Percentiles rank a stretch among this genome's conserved stretches.
These are phyloP conservation scores for Solanum gracilifrons DNA, from an alignment of 257 asterid genomes.

Conservation along the genomic window DNA sequence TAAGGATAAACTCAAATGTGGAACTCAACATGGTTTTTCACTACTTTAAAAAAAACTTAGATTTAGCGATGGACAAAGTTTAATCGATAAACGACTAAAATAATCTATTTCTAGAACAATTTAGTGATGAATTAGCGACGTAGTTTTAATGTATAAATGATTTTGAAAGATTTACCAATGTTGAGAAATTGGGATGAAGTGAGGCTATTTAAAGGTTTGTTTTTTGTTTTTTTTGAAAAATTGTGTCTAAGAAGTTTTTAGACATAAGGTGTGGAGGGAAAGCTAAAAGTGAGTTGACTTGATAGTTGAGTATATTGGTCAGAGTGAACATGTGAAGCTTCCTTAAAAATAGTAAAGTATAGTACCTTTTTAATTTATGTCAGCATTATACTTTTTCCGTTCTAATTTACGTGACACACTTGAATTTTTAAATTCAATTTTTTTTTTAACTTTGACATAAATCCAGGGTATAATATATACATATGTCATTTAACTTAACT, in stretches of 20 bases:
- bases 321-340: background rate
- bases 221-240: background rate
- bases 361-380: too few species aligned
- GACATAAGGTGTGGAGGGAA: constrained; percentile 24
- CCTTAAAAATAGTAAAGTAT: background rate
- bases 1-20: constrained; percentile 35
- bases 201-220: constrained; percentile 6
- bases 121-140: background rate
- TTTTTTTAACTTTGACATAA: too few species aligned
- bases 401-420: too few species aligned
- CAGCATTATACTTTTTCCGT: too few species aligned
- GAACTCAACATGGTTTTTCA: constrained; percentile 26
- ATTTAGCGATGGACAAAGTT: background rate
- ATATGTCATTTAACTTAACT: too few species aligned
- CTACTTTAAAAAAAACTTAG: background rate
- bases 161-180: background rate
- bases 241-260: constrained; percentile 22
- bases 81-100: too few species aligned
- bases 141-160: background rate
- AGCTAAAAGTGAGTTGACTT: constrained; percentile 15
- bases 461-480: too few species aligned
- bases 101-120: too few species aligned
- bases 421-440: too few species aligned
- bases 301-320: background rate
- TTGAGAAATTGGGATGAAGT: background rate